phyloP scores from a whole-genome alignment of 805 yeast genomes.

The Schwanniomyces polymorphus region DNA sequence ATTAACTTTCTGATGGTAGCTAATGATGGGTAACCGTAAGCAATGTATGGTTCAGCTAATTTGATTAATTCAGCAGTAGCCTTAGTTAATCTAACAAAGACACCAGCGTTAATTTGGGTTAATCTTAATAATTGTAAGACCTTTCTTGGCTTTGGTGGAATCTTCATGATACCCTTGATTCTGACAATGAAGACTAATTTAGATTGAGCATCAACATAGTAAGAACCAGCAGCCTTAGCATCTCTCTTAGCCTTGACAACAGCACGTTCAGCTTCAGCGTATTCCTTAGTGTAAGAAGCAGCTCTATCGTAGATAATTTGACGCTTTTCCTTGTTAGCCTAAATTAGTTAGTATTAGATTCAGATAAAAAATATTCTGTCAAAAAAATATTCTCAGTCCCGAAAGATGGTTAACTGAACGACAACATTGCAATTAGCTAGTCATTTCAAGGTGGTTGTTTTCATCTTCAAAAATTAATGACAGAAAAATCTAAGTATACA shows the following conservation, averaged over 20 bases:
- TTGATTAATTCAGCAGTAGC: conserved; percentile 90
- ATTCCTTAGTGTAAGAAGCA: conserved; percentile 95
- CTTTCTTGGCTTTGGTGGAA: conserved; percentile 99
- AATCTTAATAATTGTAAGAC: conserved; percentile 92
- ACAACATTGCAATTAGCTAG: conserved; percentile 73
- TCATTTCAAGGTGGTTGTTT: conserved; percentile 48
- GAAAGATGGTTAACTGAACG: conserved; percentile 82
- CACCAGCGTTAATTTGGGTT: conserved; percentile 93
- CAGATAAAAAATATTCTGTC: not conserved
- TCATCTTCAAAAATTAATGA: conserved; percentile 48
- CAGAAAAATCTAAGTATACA: conserved; percentile 37
- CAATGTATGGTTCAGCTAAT: conserved; percentile 94
- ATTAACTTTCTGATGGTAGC: conserved; percentile 88
- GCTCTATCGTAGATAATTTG: conserved; percentile 87
- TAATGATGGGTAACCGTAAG: conserved; percentile 96
- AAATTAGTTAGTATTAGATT: conserved; percentile 31
- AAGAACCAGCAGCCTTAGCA: conserved; percentile 91
- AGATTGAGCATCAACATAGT: conserved; percentile 93
- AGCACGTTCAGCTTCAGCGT: conserved; percentile 89
- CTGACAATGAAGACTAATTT: conserved; percentile 94
- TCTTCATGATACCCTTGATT: conserved; percentile 99
- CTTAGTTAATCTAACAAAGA: conserved; percentile 92
- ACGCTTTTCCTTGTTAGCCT: conserved; percentile 52
- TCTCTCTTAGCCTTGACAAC: conserved; percentile 84
- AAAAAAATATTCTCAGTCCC: conserved; percentile 57